phyloP scores from a whole-genome alignment of 2,329 filamentous ascomycete genomes.

The Epichloe glyceriae region DNA sequence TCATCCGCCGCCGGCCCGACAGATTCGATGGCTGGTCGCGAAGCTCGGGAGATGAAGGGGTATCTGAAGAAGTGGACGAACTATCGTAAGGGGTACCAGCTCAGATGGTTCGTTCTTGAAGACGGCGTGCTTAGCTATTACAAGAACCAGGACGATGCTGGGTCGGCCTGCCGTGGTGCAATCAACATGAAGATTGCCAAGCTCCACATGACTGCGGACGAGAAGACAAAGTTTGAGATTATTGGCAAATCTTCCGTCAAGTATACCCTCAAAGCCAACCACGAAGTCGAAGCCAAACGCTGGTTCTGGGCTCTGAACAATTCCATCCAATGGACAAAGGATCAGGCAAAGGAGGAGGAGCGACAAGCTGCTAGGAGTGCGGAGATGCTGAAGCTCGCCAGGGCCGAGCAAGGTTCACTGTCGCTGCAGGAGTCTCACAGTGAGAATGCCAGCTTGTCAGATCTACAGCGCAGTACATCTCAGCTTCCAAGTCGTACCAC shows the following conservation, averaged over 20 bases:
- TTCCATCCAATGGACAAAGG: slow-evolving; percentile 95
- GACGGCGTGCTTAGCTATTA: slow-evolving; percentile 97
- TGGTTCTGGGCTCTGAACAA: slow-evolving; percentile 99
- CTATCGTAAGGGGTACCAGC: slow-evolving; percentile 91
- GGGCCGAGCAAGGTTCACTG: slow-evolving; percentile 53
- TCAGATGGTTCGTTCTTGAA: slow-evolving; percentile 95
- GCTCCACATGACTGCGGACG: slow-evolving; percentile 89
- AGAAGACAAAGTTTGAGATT: slow-evolving; percentile 96
- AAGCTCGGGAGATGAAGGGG: slow-evolving; percentile 93
- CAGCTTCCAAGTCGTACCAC: slow-evolving; percentile 25
- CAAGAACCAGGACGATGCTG: slow-evolving; percentile 96
- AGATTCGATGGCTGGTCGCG: slow-evolving; percentile 60
- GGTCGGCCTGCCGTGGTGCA: slow-evolving; percentile 87
- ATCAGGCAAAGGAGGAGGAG: slow-evolving; percentile 87
- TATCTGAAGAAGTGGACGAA: slow-evolving; percentile 99
- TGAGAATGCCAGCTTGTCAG: slow-evolving; percentile 39
- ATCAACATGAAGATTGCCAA: slow-evolving; percentile 98
- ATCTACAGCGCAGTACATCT: slow-evolving; percentile 30
- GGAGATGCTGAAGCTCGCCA: slow-evolving; percentile 65
- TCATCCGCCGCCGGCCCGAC: slow-evolving; percentile 37
- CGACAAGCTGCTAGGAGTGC: slow-evolving; percentile 60
- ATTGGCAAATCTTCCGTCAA: slow-evolving; percentile 97
- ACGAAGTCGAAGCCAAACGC: slow-evolving; percentile 93
- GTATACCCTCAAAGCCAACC: slow-evolving; percentile 94
- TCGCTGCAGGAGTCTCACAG: slow-evolving; percentile 34